Percentiles rank a stretch among this genome's conserved stretches.
These are phyloP conservation scores for Lepraria neglecta DNA, from an alignment of 495 filamentous ascomycete genomes.

Conservation along the genomic window DNA sequence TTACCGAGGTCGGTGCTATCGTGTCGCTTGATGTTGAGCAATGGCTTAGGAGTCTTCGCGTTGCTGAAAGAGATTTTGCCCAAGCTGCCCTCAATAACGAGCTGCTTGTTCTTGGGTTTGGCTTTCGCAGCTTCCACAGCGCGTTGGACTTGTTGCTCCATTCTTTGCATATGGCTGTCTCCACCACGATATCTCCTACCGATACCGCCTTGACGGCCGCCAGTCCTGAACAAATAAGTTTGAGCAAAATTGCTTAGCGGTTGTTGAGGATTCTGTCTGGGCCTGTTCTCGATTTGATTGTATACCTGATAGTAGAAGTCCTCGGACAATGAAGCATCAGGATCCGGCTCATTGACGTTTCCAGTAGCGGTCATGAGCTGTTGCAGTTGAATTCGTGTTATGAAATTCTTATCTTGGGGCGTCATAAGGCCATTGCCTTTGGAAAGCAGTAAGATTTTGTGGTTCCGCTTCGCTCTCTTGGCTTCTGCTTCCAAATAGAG, in stretches of 20 bases:
- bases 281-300: constrained; percentile 82
- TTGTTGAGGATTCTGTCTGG: constrained; percentile 80
- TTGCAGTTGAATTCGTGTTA: constrained; percentile 94
- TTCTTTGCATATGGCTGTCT: constrained; percentile 96
- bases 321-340: constrained; percentile 72
- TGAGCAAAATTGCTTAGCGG: constrained; percentile 94
- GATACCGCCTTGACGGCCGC: constrained; percentile 62
- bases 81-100: constrained; percentile 96
- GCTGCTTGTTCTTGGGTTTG: constrained; percentile 93
- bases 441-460: constrained; percentile 93
- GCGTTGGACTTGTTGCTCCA: constrained; percentile 98
- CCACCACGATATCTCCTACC: constrained; percentile 66
- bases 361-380: constrained; percentile 90
- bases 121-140: constrained; percentile 95
- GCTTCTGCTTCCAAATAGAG: constrained; percentile 83
- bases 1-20: constrained; percentile 56
- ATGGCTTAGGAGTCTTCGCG: constrained; percentile 87
- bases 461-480: constrained; percentile 91
- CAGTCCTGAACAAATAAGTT: constrained; percentile 92
- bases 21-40: constrained; percentile 90
- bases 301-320: constrained; percentile 99
- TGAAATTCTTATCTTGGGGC: constrained; percentile 98
- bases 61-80: constrained; percentile 99
- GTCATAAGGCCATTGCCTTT: constrained; percentile 98
- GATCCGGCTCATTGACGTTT: constrained; percentile 69